Evolutionary conservation across 441 rosid species (phyloP), one percentile per base, ranked within the genome.

Genomic region (Pelargonium cotyledonis): DNA sequence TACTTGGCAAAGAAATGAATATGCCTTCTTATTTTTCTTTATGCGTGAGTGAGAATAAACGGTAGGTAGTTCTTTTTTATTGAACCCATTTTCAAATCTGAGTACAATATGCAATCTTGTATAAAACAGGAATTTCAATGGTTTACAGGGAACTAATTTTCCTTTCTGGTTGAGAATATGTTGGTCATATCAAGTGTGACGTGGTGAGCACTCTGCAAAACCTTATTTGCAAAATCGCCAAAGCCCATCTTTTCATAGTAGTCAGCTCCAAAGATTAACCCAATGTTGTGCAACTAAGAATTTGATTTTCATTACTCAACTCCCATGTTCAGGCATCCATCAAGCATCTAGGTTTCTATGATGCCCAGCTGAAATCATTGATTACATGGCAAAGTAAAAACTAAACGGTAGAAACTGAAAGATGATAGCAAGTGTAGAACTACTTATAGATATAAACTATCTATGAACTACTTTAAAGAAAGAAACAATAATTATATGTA

Each of bases 321-420:
- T 63, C 21, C 35, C 63, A 58, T 60, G 26, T 63, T 35, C 66
- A 31, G 46, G 46, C 21, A 31, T 63, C 46, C 43, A 35, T 18
- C 18, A 62, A 23, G 65, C 18, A 31, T 62, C 65, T 62, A 62
- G 65, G 7, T 62, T 7, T 62, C 38, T 62, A 31, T 62, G 41
- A 62, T 62, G 65, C 7, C 29, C 29, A 63, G 35, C 18, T 63
- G 18, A 63, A 63, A 31, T 35, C 18, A 63, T 29, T 63, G 7
- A 7, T 12, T 63, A 31, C 65, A 26, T 29, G 43, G 60, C 63
- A 8, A 3, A 58, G 8, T 10, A 58, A 58, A 58, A 58, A 16
- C 5, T 2, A 12, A 63, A 63, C 14, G 41, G 44, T 29, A 29
- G 40, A 6, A 35, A 35, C 6, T 19, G 2, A 35, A 63, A 9